Base-by-base conservation (phyloP, 495 filamentous ascomycete species). In the Sordaria brevicollis region DNA sequence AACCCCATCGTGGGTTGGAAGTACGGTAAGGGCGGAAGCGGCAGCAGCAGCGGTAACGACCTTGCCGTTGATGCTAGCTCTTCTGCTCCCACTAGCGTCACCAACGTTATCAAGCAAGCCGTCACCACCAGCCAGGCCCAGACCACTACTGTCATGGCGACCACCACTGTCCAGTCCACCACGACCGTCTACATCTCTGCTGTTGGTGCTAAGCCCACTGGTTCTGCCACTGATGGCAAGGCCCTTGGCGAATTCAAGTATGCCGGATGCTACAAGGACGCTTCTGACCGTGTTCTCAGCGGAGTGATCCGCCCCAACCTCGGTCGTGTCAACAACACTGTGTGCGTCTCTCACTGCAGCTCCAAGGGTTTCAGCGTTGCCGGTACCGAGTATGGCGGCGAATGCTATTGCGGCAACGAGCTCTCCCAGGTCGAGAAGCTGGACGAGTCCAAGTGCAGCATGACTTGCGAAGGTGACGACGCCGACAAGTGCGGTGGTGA, bases 341-440 rank as follows among this genome's bases (percentile, higher is more conserved):
- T 77, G 43, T 91, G 89, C 76, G 81, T 89, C 68, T 77, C 82
- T 37, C 85, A 88, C 77, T 90, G 88, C 79, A 76, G 80, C 25
- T 72, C 71, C 68, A 78, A 75, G 71, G 84, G 85, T 69, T 89
- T 79, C 74, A 76, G 67, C 71, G 85, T 86, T 75, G 86, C 86
- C 66, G 90, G 90, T 43, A 84, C 89, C 21, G 88, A 93, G 77
- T 90, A 89, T 69, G 86, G 83, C 68, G 83, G 83, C 62, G 84
- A 89, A 75, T 91, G 89, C 79, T 90, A 86, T 76, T 91, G 89
- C 76, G 88, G 86, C 37, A 86, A 87, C 72, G 70, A 70, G 21
- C 73, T 86, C 35, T 76, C 70, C 11, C 75, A 73, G 36, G 76
- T 75, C 35, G 76, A 77, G 71, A 75, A 79, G 70, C 67, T 84